A percentile compares a stretch with the other conserved stretches of the same genome.
Evolutionary conservation across 345 rosid species (phyloP).

Genomic region (Salix caprea): DNA sequence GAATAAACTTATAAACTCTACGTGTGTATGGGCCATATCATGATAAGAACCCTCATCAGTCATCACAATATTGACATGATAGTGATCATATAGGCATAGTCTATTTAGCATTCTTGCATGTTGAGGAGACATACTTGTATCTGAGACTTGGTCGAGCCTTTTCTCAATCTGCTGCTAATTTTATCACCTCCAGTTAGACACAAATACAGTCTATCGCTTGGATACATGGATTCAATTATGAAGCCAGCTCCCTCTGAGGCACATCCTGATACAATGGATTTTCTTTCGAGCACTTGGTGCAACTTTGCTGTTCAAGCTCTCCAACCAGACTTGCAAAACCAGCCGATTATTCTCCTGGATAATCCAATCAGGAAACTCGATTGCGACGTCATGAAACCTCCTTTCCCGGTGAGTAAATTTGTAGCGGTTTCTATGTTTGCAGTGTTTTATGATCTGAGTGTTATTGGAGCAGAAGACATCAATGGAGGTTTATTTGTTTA

Average conservation of each 20-base stretch:
- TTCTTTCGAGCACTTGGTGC: conserved; percentile 85
- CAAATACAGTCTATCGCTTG: neutral
- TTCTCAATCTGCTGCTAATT: conserved; percentile 12
- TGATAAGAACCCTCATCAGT: conserved; percentile 12
- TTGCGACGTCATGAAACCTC: conserved; percentile 23
- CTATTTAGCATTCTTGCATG: conserved; percentile 1
- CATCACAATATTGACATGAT: neutral
- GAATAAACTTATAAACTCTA: neutral
- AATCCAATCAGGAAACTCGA: conserved; percentile 42
- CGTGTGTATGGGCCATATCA: neutral
- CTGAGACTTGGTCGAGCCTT: neutral
- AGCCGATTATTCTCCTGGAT: conserved; percentile 46
- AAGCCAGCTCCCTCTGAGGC: conserved; percentile 69
- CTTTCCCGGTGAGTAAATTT: conserved; percentile 48
- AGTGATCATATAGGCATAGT: neutral
- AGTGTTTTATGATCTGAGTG: neutral
- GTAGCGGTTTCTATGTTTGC: neutral
- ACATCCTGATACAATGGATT: conserved; percentile 87
- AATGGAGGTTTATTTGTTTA: neutral
- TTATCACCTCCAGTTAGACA: conserved; percentile 12
- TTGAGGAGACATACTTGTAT: conserved; percentile 15
- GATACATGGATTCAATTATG: conserved; percentile 32
- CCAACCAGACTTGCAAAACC: conserved; percentile 45
- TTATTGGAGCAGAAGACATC: neutral
- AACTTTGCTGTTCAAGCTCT: conserved; percentile 79